Evolutionary conservation across 2,329 filamentous ascomycete species (phyloP).

Genomic region (Beauveria sp.): DNA sequence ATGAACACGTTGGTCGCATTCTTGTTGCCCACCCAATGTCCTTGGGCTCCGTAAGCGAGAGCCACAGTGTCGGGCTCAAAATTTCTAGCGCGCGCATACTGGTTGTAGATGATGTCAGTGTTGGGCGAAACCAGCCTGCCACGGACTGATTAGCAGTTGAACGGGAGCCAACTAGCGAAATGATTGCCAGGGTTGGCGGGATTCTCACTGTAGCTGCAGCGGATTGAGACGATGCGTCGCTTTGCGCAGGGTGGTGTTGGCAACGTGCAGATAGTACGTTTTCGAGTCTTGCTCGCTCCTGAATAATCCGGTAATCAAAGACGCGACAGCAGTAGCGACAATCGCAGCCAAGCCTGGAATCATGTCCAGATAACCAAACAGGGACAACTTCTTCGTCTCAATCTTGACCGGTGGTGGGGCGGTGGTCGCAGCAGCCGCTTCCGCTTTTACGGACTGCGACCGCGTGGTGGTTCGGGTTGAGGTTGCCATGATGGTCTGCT

Average conservation of each 20-base stretch:
- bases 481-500: not conserved
- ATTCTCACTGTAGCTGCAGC: slow-evolving; percentile 16
- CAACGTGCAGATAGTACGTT: slow-evolving; percentile 16
- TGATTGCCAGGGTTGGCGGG: too few relatives aligned
- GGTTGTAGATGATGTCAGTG: slow-evolving; percentile 15
- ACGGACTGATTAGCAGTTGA: not conserved
- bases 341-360: slow-evolving; percentile 14
- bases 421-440: not conserved
- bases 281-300: slow-evolving; percentile 14
- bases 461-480: not conserved
- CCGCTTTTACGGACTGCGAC: not conserved
- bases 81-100: slow-evolving; percentile 13
- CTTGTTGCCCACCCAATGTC: slow-evolving; percentile 18
- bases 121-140: slow-evolving; percentile 15
- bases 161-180: too few relatives aligned
- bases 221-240: slow-evolving; percentile 14
- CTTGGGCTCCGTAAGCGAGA: slow-evolving; percentile 14
- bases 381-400: slow-evolving; percentile 11
- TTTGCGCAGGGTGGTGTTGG: slow-evolving; percentile 17
- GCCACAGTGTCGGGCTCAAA: slow-evolving; percentile 15
- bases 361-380: slow-evolving; percentile 14
- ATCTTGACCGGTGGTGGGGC: not conserved
- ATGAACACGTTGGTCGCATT: slow-evolving; percentile 17
- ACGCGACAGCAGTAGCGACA: slow-evolving; percentile 9
- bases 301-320: slow-evolving; percentile 13